Evolutionary conservation across 2,329 filamentous ascomycete species (phyloP).

Genomic region (Niveomyces coronatus): DNA sequence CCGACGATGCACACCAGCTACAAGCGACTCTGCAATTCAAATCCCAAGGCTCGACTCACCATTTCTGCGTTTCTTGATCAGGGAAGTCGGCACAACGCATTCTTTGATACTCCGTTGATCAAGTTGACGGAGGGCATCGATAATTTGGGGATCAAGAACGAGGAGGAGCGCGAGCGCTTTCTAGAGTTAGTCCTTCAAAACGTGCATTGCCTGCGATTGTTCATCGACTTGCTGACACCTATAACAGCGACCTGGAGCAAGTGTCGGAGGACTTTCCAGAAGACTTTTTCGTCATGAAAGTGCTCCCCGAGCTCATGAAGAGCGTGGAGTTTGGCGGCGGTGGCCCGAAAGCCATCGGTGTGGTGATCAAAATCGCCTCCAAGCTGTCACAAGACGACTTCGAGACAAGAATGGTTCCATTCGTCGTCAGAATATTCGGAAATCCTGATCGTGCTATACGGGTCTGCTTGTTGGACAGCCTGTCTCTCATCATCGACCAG

Average conservation of each 20-base stretch:
- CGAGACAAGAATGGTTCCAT: conserved; percentile 70
- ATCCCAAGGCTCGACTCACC: conserved; percentile 79
- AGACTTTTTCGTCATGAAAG: conserved; percentile 96
- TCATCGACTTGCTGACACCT: conserved; percentile 20
- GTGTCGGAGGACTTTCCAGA: conserved; percentile 92
- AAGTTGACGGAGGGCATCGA: conserved; percentile 89
- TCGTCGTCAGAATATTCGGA: conserved; percentile 75
- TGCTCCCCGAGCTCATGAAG: conserved; percentile 91
- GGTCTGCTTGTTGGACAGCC: conserved; percentile 79
- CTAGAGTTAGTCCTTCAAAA: conserved; percentile 48
- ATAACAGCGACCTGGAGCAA: conserved; percentile 60
- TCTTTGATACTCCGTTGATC: conserved; percentile 89
- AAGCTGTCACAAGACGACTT: conserved; percentile 90
- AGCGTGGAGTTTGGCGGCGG: conserved; percentile 98
- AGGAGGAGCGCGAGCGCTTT: conserved; percentile 75
- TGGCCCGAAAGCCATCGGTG: conserved; percentile 77
- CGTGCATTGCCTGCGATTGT: conserved; percentile 16
- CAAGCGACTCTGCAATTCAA: conserved; percentile 77
- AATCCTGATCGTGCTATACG: conserved; percentile 89
- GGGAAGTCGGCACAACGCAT: conserved; percentile 68
- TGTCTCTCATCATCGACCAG: conserved; percentile 85
- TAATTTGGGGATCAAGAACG: conserved; percentile 78
- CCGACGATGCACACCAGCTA: conserved; percentile 85
- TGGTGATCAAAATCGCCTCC: conserved; percentile 82
- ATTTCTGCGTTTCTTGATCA: conserved; percentile 83